Conservation (phyloP, 257 asterid genomes). For the Solanum habrochaites region DNA sequence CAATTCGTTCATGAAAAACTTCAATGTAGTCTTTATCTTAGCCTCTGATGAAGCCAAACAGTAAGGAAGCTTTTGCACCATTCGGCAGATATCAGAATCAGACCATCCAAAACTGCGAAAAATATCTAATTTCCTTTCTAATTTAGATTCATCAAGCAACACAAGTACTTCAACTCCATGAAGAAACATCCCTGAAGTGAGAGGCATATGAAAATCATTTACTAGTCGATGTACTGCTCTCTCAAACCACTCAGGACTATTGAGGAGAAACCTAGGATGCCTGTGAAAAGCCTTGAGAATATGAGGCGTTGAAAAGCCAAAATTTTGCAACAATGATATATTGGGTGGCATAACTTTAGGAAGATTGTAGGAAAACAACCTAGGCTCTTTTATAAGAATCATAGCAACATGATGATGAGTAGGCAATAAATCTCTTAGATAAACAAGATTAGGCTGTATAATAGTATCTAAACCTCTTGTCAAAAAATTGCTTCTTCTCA, state of each 20-base stretch:
- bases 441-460: background rate
- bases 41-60: background rate
- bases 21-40: background rate
- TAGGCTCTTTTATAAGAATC: background rate
- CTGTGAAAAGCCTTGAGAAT: background rate
- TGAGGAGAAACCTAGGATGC: background rate
- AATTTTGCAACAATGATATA: background rate
- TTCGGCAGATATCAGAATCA: background rate
- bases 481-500: background rate
- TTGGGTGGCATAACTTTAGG: background rate
- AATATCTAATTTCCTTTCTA: background rate
- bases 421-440: background rate
- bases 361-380: background rate
- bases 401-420: background rate
- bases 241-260: background rate
- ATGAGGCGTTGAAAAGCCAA: background rate
- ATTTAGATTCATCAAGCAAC: background rate
- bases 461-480: background rate
- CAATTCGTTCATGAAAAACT: background rate
- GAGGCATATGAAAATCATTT: background rate
- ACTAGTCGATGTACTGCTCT: background rate
- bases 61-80: background rate
- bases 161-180: background rate
- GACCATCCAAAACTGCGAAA: slow-evolving; percentile 3
- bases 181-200: background rate